A percentile compares a stretch with the other conserved stretches of the same genome.
phyloP scores from a whole-genome alignment of 768 basidiomycete genomes.

The Boletus vinaceobasis region DNA sequence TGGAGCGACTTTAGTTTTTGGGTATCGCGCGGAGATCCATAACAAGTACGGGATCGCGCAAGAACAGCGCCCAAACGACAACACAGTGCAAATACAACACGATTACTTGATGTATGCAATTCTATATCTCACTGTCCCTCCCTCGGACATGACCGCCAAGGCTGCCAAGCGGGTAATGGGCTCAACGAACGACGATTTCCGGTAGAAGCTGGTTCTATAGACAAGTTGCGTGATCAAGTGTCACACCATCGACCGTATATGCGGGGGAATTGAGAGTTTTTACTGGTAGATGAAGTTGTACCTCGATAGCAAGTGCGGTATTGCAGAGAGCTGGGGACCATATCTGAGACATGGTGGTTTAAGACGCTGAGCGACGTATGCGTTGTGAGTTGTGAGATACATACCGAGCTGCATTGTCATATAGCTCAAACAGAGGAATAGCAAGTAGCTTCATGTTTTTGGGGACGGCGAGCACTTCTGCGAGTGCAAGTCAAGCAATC shows the following conservation, averaged over 20 bases:
- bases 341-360: slow-evolving; percentile 43
- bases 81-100: slow-evolving; percentile 10
- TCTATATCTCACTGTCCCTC: not conserved
- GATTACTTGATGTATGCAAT: not conserved
- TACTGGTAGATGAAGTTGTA: slow-evolving; percentile 82
- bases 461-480: slow-evolving; percentile 94
- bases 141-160: not conserved
- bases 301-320: slow-evolving; percentile 87
- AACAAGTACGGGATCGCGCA: not conserved
- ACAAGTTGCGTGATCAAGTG: not conserved
- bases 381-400: slow-evolving; percentile 7
- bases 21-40: not conserved
- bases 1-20: not conserved
- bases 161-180: not conserved
- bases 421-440: slow-evolving; percentile 94
- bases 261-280: not conserved
- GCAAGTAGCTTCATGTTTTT: slow-evolving; percentile 99
- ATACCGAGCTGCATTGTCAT: slow-evolving; percentile 91
- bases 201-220: too few species aligned
- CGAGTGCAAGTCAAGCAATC: not conserved
- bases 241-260: not conserved
- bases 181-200: not conserved
- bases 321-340: slow-evolving; percentile 91
- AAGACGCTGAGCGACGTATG: not conserved
- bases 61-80: not conserved